phyloP scores from a whole-genome alignment of 2,329 filamentous ascomycete genomes.

The Colletotrichum acutatum region DNA sequence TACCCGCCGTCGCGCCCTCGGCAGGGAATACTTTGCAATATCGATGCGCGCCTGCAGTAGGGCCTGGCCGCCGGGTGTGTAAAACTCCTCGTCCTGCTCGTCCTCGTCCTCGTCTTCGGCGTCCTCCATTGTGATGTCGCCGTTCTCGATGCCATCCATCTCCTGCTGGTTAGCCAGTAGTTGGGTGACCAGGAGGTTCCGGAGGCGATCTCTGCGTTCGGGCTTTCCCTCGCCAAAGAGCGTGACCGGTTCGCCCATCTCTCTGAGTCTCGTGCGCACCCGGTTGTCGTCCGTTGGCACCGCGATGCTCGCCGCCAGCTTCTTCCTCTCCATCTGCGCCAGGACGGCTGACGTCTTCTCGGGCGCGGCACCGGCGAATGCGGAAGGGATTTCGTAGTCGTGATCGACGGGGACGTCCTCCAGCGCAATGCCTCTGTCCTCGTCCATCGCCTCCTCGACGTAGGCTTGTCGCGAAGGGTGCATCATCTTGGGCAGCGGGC shows the following conservation, averaged over 20 bases:
- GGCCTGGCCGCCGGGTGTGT: slow-evolving; percentile 82
- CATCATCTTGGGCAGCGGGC: slow-evolving; percentile 63
- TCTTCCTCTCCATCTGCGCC: slow-evolving; percentile 90
- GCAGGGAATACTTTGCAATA: slow-evolving; percentile 86
- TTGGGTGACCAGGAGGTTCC: slow-evolving; percentile 79
- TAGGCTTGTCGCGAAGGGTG: slow-evolving; percentile 94
- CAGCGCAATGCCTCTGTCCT: slow-evolving; percentile 55
- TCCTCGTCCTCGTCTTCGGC: slow-evolving; percentile 61
- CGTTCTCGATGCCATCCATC: slow-evolving; percentile 64
- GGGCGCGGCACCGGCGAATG: slow-evolving; percentile 73
- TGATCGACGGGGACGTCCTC: slow-evolving; percentile 73
- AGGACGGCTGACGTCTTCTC: slow-evolving; percentile 88
- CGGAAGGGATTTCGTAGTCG: slow-evolving; percentile 83
- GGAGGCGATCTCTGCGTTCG: slow-evolving; percentile 86
- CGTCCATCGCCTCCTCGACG: slow-evolving; percentile 78
- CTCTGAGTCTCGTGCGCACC: slow-evolving; percentile 82
- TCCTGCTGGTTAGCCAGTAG: slow-evolving; percentile 80
- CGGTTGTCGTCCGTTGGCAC: slow-evolving; percentile 94
- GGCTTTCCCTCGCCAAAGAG: slow-evolving; percentile 91
- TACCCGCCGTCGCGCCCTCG: slow-evolving; percentile 80
- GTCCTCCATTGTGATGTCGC: slow-evolving; percentile 72
- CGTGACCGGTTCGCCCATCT: slow-evolving; percentile 92
- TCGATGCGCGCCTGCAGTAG: slow-evolving; percentile 80
- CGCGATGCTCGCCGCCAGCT: slow-evolving; percentile 86
- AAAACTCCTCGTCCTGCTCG: slow-evolving; percentile 91